Base-by-base conservation (phyloP, 768 basidiomycete species). In the Glaciozyma martinii region DNA sequence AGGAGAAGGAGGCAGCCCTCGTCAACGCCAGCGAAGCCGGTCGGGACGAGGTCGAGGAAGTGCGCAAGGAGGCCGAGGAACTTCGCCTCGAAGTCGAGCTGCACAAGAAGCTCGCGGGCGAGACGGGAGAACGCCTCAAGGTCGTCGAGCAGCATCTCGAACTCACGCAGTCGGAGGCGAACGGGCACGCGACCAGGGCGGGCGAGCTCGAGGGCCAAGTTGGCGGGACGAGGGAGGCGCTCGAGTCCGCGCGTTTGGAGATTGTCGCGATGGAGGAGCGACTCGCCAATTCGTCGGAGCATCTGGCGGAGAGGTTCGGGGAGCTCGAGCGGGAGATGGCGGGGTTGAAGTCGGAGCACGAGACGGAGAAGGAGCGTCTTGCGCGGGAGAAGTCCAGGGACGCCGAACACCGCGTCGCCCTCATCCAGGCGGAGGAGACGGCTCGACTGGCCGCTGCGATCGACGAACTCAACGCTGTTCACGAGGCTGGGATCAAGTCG, bases 1-100 rank as follows among this genome's bases (percentile, higher is more conserved):
- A 58, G 42, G 56, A 63, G 46, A 33, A 57, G 32, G 56, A 54
- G 16, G 27, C 58, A 6, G 43, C 44, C 40, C 25, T 43, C 47
- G 53, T 18, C 21, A 32, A n/a, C n/a, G 12, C 46, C 21, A n/a
- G 21, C n/a, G 44, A 56, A 18, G 54, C 52, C n/a, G 12, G 43
- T 18, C 27, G 42, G 53, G 27, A 21, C 19, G 46, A 56, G 23
- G 37, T 62, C 30, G 23, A 56, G 44, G 54, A 27, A 21, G 15
- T 23, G 21, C 9, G 32, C 12, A 32, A 25, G 30, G 30, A 33
- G 25, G 30, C 18, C 10, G 53, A 30, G 53, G 50, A 52, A 25
- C 27, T 40, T 8, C 18, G 46, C 10, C 9, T 4, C 46, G 19
- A 19, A 19, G 46, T 47, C 21, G 46, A 47, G 46, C 19, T 47